Evolutionary conservation across 371 early-diverging fungal species (phyloP), one percentile per base, ranked within the genome.

Genomic region (Saksenaea vasiformis): DNA sequence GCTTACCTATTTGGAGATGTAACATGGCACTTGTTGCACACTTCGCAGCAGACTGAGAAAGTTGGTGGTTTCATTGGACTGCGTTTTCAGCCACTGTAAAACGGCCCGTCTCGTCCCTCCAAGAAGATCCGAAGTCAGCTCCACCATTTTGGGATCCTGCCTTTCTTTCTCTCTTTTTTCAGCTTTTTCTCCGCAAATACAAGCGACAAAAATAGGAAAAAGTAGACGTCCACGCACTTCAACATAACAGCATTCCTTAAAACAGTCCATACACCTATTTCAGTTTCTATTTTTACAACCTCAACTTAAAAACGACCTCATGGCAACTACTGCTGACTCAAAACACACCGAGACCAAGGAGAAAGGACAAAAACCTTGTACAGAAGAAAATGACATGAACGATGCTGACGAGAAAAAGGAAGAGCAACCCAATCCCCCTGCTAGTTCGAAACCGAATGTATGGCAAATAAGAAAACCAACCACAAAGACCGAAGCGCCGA

Each of bases 381-480:
- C 22, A 47, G 2, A 5, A 47, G 22, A 47, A 22, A 22, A 47
- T 22, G 51, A 47, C 51, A 47, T 47, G 19, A 47, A 47, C 17
- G 51, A 17, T 22, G n/a, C 51, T 47, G 51, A 26, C 22, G 51
- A 47, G 22, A 3, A 1, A 47, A 47, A 47, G 22, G 22, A 47
- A 22, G 51, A 47, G 22, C 17, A 47, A 7, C 51, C 11, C 24
- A 47, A 22, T 47, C 10, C 22, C 10, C n/a, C 51, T 47, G 9
- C 51, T 47, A 47, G 51, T 47, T 47, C 51, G 51, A 47, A 47
- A 22, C 51, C 51, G 24, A 83, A 83, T 62, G 71, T 75, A 56
- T 83, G 84, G 84, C 71, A 78, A 57, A 66, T 73, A 3, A 77
- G 79, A 60, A 79, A 77, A 65, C 64, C 70, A 39, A 56, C 26